Conservation (phyloP, 495 filamentous ascomycete species). For the Talaromyces thailandensis region DNA sequence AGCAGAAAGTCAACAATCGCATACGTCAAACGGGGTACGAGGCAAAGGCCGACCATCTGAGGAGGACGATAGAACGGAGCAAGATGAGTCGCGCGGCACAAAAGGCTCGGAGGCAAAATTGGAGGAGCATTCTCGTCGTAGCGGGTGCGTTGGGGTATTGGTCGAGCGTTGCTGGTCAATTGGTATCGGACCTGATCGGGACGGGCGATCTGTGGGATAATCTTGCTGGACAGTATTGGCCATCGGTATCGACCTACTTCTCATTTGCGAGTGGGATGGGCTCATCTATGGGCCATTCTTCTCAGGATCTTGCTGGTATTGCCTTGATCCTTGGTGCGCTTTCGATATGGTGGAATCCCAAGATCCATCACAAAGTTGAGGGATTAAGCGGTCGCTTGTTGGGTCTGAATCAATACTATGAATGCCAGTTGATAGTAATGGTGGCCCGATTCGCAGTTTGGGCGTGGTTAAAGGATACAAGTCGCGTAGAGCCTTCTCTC, state of each 20-base stretch:
- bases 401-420: conserved; percentile 61
- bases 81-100: conserved; percentile 34
- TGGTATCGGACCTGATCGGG: conserved; percentile 31
- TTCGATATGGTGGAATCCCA: conserved; percentile 72
- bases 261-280: conserved; percentile 25
- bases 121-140: conserved; percentile 39
- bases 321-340: conserved; percentile 43
- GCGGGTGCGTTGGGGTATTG: conserved; percentile 42
- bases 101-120: conserved; percentile 32
- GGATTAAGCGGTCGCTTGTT: conserved; percentile 54
- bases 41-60: conserved; percentile 68
- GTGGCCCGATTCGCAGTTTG: conserved; percentile 46
- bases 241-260: conserved; percentile 10
- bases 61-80: conserved; percentile 62
- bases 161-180: conserved; percentile 38
- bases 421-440: conserved; percentile 54
- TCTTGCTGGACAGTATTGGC: conserved; percentile 8
- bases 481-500: conserved; percentile 27
- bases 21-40: conserved; percentile 63
- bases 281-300: conserved; percentile 13
- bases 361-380: conserved; percentile 52
- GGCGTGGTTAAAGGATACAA: conserved; percentile 37
- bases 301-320: conserved; percentile 23
- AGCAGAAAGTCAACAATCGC: conserved; percentile 52
- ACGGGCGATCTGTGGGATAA: conserved; percentile 13